Evolutionary conservation across 768 basidiomycete genomes (phyloP), one percentile per base, ranked within the genome.

Genomic region (Hygrocybe punicea): DNA sequence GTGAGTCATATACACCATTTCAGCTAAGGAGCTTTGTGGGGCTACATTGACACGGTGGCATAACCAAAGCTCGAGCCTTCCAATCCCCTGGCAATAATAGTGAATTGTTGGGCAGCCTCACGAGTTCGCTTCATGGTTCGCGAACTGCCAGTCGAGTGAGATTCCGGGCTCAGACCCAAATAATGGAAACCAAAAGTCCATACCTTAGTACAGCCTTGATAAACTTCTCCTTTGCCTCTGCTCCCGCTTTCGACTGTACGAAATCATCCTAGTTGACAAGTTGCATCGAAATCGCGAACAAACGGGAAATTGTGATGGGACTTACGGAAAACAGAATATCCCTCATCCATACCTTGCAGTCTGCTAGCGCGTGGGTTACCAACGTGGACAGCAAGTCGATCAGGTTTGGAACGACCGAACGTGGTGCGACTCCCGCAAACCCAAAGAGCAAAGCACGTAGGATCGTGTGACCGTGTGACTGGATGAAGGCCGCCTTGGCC

Each of bases 31-130:
- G n/a, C n/a, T n/a, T n/a, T n/a, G n/a, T n/a, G n/a, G n/a, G n/a
- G n/a, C n/a, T 66, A 83, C 80, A 83, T 82, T 35, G 78, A 76
- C 52, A 84, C 75, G 4, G 86, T 84, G 2, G 91, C 84, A 69
- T 89, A 92, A 7, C 93, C 93, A 69, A 94, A 95, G 58, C 83
- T 86, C 8, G 91, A 87, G 7, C 88, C 90, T 62, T 91, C 91
- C 56, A 94, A 70, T 2, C 93, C 93, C 65, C 93, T 74, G 10
- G 91, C 87, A 17, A 96, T 81, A 0, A 96, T 77, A 1, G 87
- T 87, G 69, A 96, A 94, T 60, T 95, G 90, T 61, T 93, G 85
- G 10, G 91, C 85, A 0, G 93, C 92, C 37, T 93, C 92, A 60
- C 88, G 77, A 35, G 86, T 91, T 61, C 78, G 80, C 66, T 86